Percentiles rank a stretch among this genome's conserved stretches.
Evolutionary conservation across 768 basidiomycete species (phyloP).

Genomic region (Sporobolomyces phaffii): DNA sequence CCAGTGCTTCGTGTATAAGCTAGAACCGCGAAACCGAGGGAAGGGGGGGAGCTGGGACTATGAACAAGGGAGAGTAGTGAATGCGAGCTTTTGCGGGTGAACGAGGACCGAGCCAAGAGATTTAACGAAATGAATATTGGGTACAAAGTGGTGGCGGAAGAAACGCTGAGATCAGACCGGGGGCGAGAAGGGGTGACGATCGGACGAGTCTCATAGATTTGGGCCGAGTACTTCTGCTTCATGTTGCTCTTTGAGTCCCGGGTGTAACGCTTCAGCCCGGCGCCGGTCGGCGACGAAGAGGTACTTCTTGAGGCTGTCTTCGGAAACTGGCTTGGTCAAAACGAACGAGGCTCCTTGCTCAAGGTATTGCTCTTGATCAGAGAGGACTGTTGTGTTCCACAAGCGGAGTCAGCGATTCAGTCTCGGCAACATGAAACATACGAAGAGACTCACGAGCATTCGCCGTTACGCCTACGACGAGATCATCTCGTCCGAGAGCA

Average conservation of each 20-base stretch:
- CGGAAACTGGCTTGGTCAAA: constrained; percentile 41
- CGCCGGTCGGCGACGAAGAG: constrained; percentile 35
- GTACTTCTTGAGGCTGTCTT: constrained; percentile 32
- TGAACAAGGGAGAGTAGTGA: not conserved
- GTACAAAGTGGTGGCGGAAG: not conserved
- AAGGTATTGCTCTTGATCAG: constrained; percentile 42
- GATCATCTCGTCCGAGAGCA: constrained; percentile 61
- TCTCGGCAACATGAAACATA: not conserved
- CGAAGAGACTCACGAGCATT: constrained; percentile 48
- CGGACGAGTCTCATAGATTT: not conserved
- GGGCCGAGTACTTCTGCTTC: constrained; percentile 7
- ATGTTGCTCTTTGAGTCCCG: constrained; percentile 5
- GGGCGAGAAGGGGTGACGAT: not conserved
- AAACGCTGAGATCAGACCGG: no score
- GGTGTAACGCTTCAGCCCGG: constrained; percentile 18
- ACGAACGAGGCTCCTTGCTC: constrained; percentile 42
- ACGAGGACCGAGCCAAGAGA: not conserved
- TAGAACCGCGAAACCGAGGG: not conserved
- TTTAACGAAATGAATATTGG: not conserved
- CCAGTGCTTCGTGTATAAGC: no score
- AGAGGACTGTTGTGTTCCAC: not conserved
- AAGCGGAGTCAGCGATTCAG: not conserved
- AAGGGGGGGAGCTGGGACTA: not conserved
- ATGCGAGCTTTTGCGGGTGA: not conserved
- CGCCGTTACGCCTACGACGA: constrained; percentile 59